Evolutionary conservation across 2,329 filamentous ascomycete species (phyloP), one percentile per base, ranked within the genome.

Genomic region (Cladosporium sp.): DNA sequence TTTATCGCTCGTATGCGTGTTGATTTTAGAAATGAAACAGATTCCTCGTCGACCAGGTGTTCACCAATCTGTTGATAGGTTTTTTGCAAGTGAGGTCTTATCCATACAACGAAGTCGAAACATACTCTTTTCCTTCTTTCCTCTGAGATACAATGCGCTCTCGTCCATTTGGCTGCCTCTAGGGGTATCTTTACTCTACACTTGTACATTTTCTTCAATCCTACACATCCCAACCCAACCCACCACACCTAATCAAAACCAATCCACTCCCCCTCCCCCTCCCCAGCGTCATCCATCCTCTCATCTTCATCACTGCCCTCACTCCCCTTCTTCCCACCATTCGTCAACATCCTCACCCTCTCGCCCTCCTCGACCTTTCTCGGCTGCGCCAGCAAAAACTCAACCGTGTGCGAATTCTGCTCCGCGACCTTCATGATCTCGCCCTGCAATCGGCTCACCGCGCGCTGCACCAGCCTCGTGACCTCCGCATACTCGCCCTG

Each of bases 321-420:
- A 15, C 15, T 17, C 12, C 51, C 32, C 13, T 51, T 39, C 15
- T 52, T 20, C 30, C 43, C 24, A 32, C 40, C 45, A 13, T 52
- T 50, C 2, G 40, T 51, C 32, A 50, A 30, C 19, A 32, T 24
- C 12, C 43, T 34, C 45, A 29, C 48, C 37, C 39, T 37, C 2
- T 47, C 50, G 22, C 42, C 22, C 42, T 43, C 41, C 17, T 42
- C 32, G 34, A 58, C 50, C 7, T 54, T 50, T 36, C 59, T 60
- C 18, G 62, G 62, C 42, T 68, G 64, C 22, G 58, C 61, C 7
- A 86, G 72, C 27, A 96, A 73, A 64, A 95, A 96, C 63, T 95
- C 89, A 48, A 96, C 84, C 68, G 87, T 86, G 71, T 95, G 95
- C 45, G 86, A 78, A 63, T 96, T 97, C 67, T 91, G 87, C 60